Conservation (phyloP, 2,329 filamentous ascomycete genomes). For the Ceratocystiopsis sp. region DNA sequence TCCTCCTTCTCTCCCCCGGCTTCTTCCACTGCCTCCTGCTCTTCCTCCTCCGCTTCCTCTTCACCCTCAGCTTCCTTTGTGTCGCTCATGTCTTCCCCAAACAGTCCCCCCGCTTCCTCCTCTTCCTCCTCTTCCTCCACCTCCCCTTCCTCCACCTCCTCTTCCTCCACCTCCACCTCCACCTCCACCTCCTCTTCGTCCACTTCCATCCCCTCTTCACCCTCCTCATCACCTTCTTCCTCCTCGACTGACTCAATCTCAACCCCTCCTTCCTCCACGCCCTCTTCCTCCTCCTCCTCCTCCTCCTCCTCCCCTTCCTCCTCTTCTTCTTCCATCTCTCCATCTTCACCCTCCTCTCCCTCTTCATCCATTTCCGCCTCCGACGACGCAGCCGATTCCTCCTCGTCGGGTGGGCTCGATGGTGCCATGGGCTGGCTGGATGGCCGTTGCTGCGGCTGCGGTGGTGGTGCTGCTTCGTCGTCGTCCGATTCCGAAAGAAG, state of each 20-base stretch:
- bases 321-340: too few species aligned
- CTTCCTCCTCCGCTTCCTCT: background rate
- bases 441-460: background rate
- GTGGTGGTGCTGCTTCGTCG: conserved; percentile 8
- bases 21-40: background rate
- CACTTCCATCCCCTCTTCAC: background rate
- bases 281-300: conserved; percentile 1
- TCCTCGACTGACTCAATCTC: background rate
- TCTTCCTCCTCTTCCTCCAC: conserved; percentile 2
- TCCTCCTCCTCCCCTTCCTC: background rate
- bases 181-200: conserved; percentile 3
- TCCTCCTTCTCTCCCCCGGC: too few species aligned
- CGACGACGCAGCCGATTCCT: too few species aligned
- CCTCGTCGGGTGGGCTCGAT: too few species aligned
- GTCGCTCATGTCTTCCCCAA: background rate
- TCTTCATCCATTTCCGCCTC: too few species aligned
- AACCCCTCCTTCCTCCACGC: background rate
- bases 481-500: conserved; percentile 29
- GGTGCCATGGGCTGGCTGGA: too few species aligned
- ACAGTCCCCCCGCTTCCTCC: background rate
- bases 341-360: too few species aligned
- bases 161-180: conserved; percentile 1
- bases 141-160: background rate
- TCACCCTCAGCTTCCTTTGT: background rate
- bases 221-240: too few species aligned